phyloP scores from a whole-genome alignment of 108 stramenopile genomes.

The Pseudonitzschia delicatissima region DNA sequence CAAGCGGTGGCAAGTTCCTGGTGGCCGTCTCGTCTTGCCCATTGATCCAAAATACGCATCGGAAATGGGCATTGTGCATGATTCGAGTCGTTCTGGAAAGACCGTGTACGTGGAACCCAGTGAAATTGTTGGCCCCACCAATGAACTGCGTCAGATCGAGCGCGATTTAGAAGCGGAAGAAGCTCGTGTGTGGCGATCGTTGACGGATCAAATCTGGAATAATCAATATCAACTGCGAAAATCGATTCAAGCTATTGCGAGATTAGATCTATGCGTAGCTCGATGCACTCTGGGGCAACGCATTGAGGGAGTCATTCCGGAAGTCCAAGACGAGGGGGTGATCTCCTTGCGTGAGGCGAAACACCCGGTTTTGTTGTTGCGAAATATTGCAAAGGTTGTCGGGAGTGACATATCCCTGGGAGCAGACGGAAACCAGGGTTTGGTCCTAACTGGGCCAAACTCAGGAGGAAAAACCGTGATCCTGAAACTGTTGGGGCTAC shows the following conservation, averaged over 20 bases:
- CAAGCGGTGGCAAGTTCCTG: conserved; percentile 19
- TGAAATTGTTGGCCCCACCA: conserved; percentile 86
- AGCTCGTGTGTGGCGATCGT: conserved; percentile 63
- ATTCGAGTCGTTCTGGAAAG: conserved; percentile 81
- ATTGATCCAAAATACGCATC: conserved; percentile 48
- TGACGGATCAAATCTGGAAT: conserved; percentile 55
- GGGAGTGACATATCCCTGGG: conserved; percentile 88
- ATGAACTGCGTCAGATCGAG: conserved; percentile 78
- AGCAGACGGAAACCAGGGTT: conserved; percentile 62
- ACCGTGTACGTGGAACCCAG: conserved; percentile 92
- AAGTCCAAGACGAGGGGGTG: conserved; percentile 77
- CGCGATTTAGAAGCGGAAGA: conserved; percentile 74
- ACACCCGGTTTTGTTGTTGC: conserved; percentile 86
- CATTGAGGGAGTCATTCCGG: conserved; percentile 71
- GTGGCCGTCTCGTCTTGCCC: conserved; percentile 68
- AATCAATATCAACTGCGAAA: conserved; percentile 46
- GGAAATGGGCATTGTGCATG: conserved; percentile 86
- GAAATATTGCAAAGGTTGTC: conserved; percentile 67
- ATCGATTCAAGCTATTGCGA: conserved; percentile 56
- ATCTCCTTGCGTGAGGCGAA: conserved; percentile 73
- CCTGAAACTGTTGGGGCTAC: conserved; percentile 88
- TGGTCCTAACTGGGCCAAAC: conserved; percentile 92
- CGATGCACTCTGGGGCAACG: conserved; percentile 65
- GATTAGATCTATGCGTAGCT: conserved; percentile 78
- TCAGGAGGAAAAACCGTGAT: conserved; percentile 92